Evolutionary conservation across 371 early-diverging fungal species (phyloP), one percentile per base, ranked within the genome.

Genomic region (Zychaea mexicana): DNA sequence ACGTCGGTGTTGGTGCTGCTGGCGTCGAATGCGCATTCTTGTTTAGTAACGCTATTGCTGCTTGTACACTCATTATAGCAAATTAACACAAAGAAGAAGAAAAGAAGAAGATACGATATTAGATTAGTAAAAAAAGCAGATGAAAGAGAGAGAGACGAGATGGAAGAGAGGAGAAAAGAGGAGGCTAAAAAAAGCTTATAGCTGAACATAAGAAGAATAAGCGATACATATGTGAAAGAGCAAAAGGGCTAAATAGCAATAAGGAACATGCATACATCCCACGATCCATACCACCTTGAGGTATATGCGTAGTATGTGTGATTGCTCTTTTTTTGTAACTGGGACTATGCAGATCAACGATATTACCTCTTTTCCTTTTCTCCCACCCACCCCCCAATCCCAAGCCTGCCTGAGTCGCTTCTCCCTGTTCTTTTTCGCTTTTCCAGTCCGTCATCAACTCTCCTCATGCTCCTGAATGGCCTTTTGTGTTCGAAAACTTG

Each of bases 1-100:
- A 39, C 52, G 58, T 22, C 30, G 33, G 42, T 57, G 8, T 60
- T 7, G 45, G 42, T 5, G n/a, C 39, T 19, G 63, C 17, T 38
- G 45, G 30, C 24, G 59, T 33, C 10, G 52, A 10, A 38, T 57
- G 36, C 39, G 61, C 52, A 47, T 57, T 69, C 30, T 59, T 65
- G 59, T 78, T 78, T n/a, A 78, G 61, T 21, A 67, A 65, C 52
- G 76, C 76, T 45, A 78, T 68, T 39, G 73, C 66, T 60, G 76
- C 76, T 62, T 78, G 76, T 31, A 78, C 76, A 39, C 79, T 73
- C 79, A 78, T 75, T 17, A 27, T 47, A 7, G 31, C 15, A 10
- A 39, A 15, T 61, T 28, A 56, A 17, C 30, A 32, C 45, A 9
- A 12, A 47, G 32, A 46, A 21, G n/a, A 45, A 31, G 24, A 47